Percentiles rank a stretch among this genome's conserved stretches.
Evolutionary conservation across 306 rosid species (phyloP).

Genomic region (Rosa chinensis): DNA sequence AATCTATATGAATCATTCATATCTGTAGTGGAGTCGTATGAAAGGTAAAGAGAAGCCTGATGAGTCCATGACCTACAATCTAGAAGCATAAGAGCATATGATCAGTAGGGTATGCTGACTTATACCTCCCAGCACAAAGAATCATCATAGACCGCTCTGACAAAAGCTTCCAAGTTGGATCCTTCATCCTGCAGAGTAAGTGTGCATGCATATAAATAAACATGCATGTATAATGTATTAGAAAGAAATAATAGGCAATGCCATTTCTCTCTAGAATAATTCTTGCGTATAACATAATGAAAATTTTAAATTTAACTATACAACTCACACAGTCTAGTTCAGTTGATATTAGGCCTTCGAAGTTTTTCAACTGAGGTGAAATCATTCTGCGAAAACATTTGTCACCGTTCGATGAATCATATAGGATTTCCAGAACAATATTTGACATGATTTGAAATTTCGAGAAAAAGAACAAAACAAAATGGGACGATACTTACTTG

Average conservation of each 20-base stretch:
- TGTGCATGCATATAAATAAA: neutral
- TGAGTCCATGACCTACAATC: too few relatives aligned
- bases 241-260: neutral
- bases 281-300: neutral
- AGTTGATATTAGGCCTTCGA: slow-evolving; percentile 52
- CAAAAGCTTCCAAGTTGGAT: slow-evolving; percentile 41
- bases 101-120: neutral
- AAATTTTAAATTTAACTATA: slow-evolving; percentile 12
- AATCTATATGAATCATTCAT: too few relatives aligned
- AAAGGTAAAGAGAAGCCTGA: too few relatives aligned
- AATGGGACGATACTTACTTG: slow-evolving; percentile 29
- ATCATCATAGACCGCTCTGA: slow-evolving; percentile 33
- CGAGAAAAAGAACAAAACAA: neutral
- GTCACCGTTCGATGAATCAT: slow-evolving; percentile 1
- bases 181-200: slow-evolving; percentile 44
- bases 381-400: slow-evolving; percentile 43
- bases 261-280: neutral
- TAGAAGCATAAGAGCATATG: neutral
- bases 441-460: neutral
- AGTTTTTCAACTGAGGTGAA: slow-evolving; percentile 45
- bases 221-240: neutral
- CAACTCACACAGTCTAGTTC: slow-evolving; percentile 46
- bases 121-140: slow-evolving; percentile 62
- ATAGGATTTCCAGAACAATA: neutral
- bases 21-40: too few relatives aligned